These are phyloP conservation scores for Globisporangium yorkense DNA, from an alignment of 352 stramenopile species.

Conservation along the genomic window DNA sequence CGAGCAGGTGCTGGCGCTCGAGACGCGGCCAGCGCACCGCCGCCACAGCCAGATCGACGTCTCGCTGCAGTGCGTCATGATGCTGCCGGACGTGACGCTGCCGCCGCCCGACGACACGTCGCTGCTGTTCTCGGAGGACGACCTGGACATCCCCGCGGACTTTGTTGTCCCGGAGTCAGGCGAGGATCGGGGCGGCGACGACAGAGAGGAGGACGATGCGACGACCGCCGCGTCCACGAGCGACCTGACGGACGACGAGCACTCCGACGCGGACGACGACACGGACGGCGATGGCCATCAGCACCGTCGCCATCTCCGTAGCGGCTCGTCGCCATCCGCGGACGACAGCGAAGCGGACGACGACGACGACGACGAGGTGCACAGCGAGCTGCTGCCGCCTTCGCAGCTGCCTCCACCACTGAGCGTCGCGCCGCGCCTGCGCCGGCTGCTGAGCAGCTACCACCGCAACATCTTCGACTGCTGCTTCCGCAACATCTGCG, in stretches of 20 bases:
- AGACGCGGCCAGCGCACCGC: conserved; percentile 48
- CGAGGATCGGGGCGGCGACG: conserved; percentile 11
- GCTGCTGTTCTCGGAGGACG: conserved; percentile 32
- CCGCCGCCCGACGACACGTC: conserved; percentile 40
- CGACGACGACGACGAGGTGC: conserved; percentile 11
- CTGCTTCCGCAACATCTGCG: conserved; percentile 80
- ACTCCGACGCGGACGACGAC: conserved; percentile 14
- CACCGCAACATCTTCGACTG: conserved; percentile 75
- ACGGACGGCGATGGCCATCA: background rate
- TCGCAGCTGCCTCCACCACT: background rate
- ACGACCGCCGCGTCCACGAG: conserved; percentile 14
- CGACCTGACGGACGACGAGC: conserved; percentile 31
- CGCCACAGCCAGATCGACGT: conserved; percentile 74
- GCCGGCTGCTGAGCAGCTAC: conserved; percentile 27
- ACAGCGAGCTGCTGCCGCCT: conserved; percentile 5
- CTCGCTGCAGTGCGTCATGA: conserved; percentile 64
- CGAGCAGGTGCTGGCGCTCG: conserved; percentile 47
- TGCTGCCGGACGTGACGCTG: conserved; percentile 74
- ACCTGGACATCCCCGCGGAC: conserved; percentile 14
- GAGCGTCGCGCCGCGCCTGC: conserved; percentile 11
- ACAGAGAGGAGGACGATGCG: conserved; percentile 16
- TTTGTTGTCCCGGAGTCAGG: conserved; percentile 17
- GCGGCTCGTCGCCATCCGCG: background rate
- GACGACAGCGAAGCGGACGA: conserved; percentile 16
- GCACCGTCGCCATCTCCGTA: background rate